A percentile compares a stretch with the other conserved stretches of the same genome.
These are phyloP conservation scores for Suhomyces ambrosiae DNA, from an alignment of 1,139 yeast genomes.

Conservation along the genomic window DNA sequence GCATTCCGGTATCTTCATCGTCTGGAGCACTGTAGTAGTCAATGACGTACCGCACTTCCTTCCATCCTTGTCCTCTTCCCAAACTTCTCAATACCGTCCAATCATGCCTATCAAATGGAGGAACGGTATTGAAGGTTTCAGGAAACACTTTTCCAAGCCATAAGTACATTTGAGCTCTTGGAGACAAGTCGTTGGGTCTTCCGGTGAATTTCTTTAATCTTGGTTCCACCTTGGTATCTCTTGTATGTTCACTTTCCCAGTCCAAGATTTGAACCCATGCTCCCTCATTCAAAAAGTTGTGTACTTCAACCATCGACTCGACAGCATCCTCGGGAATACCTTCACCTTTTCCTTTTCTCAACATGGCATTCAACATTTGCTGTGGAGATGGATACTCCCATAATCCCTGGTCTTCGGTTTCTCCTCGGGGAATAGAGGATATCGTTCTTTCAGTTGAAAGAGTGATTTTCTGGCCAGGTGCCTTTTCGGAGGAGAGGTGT, in stretches of 20 bases:
- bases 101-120: conserved; percentile 98
- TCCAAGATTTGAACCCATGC: conserved; percentile 94
- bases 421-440: conserved; percentile 88
- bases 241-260: conserved; percentile 76
- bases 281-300: conserved; percentile 93
- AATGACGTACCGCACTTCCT: conserved; percentile 80
- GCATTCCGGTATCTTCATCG: conserved; percentile 84
- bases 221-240: conserved; percentile 59
- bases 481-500: conserved; percentile 60
- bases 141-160: conserved; percentile 74
- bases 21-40: conserved; percentile 95
- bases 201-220: conserved; percentile 88
- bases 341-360: conserved; percentile 85
- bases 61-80: conserved; percentile 51
- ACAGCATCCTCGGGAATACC: conserved; percentile 93
- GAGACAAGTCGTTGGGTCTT: conserved; percentile 82
- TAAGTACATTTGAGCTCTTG: conserved; percentile 79
- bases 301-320: conserved; percentile 95
- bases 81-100: conserved; percentile 86
- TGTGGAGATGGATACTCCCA: conserved; percentile 99
- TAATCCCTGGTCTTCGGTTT: conserved; percentile 59
- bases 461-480: conserved; percentile 78
- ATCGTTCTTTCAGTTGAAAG: conserved; percentile 83
- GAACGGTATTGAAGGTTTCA: conserved; percentile 65
- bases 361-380: conserved; percentile 98